Percentiles rank a stretch among this genome's conserved stretches.
Evolutionary conservation across 345 rosid species (phyloP).

Genomic region (Citrus cavaleriei): DNA sequence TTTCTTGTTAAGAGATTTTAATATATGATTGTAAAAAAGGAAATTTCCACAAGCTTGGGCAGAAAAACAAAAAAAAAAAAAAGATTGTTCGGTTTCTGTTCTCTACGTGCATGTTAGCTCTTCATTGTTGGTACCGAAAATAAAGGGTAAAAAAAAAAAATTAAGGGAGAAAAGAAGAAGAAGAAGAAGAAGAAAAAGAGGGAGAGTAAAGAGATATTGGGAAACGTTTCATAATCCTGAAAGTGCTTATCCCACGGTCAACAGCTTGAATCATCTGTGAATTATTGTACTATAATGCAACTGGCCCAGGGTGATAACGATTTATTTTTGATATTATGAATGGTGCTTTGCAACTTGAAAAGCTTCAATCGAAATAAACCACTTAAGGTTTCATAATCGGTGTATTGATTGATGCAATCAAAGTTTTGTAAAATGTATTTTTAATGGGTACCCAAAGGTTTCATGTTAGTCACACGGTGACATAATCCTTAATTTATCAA

Average conservation of each 20-base stretch:
- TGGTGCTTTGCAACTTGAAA: background rate
- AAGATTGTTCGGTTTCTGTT: background rate
- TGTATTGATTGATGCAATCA: background rate
- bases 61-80: background rate
- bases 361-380: background rate
- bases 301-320: background rate
- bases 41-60: conserved; percentile 6
- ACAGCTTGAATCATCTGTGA: background rate
- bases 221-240: background rate
- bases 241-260: background rate
- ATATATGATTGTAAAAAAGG: conserved; percentile 11
- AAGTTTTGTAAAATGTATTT: background rate
- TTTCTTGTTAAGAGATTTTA: conserved; percentile 22
- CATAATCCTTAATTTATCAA: no score
- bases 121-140: background rate
- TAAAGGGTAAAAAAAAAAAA: background rate
- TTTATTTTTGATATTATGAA: background rate
- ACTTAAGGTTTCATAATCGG: background rate
- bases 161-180: background rate
- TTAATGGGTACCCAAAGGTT: background rate
- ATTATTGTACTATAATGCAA: background rate
- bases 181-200: background rate
- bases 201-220: background rate
- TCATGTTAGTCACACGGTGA: background rate
- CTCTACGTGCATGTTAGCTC: conserved; percentile 4